These are phyloP conservation scores for Hanseniaspora guilliermondii DNA, from an alignment of 805 yeast genomes.

Conservation along the genomic window DNA sequence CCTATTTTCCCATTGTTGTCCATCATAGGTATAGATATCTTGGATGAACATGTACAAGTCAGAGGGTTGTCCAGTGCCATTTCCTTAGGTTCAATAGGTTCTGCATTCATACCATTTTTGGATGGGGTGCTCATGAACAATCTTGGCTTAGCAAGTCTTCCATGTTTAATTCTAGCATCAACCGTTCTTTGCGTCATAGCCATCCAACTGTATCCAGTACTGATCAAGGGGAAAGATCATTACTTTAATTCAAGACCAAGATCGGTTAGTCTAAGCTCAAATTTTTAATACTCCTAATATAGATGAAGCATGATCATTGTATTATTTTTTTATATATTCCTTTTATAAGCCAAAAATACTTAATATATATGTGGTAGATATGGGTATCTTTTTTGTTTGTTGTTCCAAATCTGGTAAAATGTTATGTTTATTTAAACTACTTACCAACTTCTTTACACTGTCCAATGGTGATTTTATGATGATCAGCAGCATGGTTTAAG, in stretches of 20 bases:
- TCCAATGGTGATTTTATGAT: too few relatives aligned
- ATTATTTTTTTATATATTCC: too few relatives aligned
- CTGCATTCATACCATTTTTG: conserved; percentile 6
- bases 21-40: conserved; percentile 45
- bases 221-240: background rate
- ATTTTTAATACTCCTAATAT: too few relatives aligned
- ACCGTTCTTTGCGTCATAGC: background rate
- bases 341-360: too few relatives aligned
- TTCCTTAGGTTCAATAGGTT: conserved; percentile 43
- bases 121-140: conserved; percentile 8
- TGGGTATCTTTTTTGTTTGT: too few relatives aligned
- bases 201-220: background rate
- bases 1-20: conserved; percentile 66
- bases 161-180: background rate
- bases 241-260: background rate
- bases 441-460: too few relatives aligned
- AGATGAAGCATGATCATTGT: too few relatives aligned
- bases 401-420: too few relatives aligned
- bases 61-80: conserved; percentile 63
- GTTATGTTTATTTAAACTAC: too few relatives aligned
- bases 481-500: too few relatives aligned
- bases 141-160: background rate
- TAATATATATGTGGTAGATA: too few relatives aligned
- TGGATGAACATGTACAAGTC: conserved; percentile 51
- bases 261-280: background rate